A percentile compares a stretch with the other conserved stretches of the same genome.
These are phyloP conservation scores for Acanthamoeba rhysodes DNA, from an alignment of 208 protist genomes.

Conservation along the genomic window DNA sequence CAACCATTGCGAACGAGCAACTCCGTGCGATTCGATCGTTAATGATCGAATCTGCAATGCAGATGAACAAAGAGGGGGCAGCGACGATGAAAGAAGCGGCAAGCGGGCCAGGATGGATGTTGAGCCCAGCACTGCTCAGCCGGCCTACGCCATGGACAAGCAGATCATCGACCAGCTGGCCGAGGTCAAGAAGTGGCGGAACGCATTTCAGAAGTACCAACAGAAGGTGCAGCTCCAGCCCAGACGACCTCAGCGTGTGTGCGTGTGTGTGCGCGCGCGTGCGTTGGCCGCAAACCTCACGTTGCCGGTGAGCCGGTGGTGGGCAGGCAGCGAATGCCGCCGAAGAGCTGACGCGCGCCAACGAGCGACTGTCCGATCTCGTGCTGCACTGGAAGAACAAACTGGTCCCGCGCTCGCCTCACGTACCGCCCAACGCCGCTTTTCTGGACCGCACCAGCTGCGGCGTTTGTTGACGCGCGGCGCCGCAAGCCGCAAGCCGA, in stretches of 20 bases:
- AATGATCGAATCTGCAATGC: neutral
- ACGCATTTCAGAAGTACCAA: slow-evolving; percentile 3
- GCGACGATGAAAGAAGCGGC: slow-evolving; percentile 32
- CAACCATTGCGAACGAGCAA: too few species aligned
- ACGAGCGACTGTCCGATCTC: slow-evolving; percentile 29
- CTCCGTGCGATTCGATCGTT: neutral
- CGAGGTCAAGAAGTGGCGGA: slow-evolving; percentile 56
- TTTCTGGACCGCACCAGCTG: too few species aligned
- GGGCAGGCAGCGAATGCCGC: neutral
- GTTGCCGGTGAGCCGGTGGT: neutral
- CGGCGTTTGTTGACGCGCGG: too few species aligned
- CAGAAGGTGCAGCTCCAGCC: neutral
- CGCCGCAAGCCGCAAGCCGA: too few species aligned
- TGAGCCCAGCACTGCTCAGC: neutral
- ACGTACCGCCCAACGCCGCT: too few species aligned
- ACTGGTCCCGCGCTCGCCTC: neutral
- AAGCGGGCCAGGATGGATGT: neutral
- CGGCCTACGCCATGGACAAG: slow-evolving; percentile 10
- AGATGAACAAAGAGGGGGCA: neutral
- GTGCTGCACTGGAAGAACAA: slow-evolving; percentile 39
- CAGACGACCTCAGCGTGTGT: too few species aligned
- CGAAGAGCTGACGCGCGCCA: slow-evolving; percentile 15
- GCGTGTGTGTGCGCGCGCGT: neutral
- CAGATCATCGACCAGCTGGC: slow-evolving; percentile 36
- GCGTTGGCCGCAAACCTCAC: neutral